Conservation (phyloP, 257 asterid genomes). For the Solanum medicagineum region DNA sequence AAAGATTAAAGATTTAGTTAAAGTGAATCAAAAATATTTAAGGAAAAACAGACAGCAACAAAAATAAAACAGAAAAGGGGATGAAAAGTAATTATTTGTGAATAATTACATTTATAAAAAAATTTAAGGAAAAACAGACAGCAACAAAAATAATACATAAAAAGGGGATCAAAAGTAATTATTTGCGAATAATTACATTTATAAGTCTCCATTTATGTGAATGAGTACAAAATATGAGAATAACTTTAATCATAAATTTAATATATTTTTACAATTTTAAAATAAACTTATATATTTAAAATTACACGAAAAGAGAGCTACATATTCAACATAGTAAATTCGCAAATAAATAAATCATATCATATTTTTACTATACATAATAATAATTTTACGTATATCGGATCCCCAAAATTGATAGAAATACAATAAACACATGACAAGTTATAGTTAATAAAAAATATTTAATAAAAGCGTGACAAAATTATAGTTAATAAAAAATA, state of each 20-base stretch:
- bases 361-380: not conserved
- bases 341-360: not conserved
- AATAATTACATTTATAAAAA: not conserved
- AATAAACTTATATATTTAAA: not conserved
- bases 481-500: not conserved
- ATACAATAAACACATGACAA: too few species aligned
- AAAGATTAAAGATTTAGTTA: not conserved
- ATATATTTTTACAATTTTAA: rapidly evolving
- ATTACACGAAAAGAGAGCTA: not conserved
- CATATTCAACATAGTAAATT: not conserved
- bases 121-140: not conserved
- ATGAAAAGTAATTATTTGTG: not conserved
- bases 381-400: not conserved
- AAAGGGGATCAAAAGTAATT: not conserved
- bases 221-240: not conserved
- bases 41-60: not conserved
- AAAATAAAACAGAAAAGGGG: not conserved
- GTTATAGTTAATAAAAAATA: not conserved
- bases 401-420: too few species aligned
- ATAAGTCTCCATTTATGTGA: too few species aligned
- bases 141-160: not conserved
- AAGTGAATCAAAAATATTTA: not conserved
- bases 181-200: not conserved
- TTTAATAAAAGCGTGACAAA: not conserved
- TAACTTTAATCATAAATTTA: not conserved